Conservation (phyloP, 208 protist species). For the Leishmania gerbilli region DNA sequence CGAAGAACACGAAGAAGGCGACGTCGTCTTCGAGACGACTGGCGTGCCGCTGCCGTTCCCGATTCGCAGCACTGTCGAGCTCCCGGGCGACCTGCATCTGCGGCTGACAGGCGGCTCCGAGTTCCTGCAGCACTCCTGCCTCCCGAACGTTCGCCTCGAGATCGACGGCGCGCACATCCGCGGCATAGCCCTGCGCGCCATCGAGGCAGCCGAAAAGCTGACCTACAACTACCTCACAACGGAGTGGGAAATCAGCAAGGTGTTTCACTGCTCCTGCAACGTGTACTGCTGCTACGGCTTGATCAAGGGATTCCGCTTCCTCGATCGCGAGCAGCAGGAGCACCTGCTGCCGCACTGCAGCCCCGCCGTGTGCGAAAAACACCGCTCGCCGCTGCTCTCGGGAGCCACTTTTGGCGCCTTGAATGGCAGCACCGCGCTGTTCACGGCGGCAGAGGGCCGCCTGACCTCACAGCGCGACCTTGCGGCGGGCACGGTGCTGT, state of each 20-base stretch:
- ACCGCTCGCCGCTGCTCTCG: slow-evolving; percentile 38
- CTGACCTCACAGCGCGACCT: slow-evolving; percentile 61
- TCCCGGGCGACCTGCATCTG: slow-evolving; percentile 72
- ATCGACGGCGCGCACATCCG: slow-evolving; percentile 64
- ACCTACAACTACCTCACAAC: slow-evolving; percentile 90
- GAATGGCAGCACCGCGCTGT: slow-evolving; percentile 29
- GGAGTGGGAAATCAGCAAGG: slow-evolving; percentile 84
- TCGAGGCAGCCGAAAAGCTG: slow-evolving; percentile 71
- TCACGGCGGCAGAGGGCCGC: slow-evolving; percentile 39
- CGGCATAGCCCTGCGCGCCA: slow-evolving; percentile 73
- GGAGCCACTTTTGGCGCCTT: slow-evolving; percentile 40
- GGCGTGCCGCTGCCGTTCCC: slow-evolving; percentile 79
- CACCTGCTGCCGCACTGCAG: slow-evolving; percentile 68
- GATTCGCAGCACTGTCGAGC: slow-evolving; percentile 75
- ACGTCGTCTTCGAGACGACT: slow-evolving; percentile 66
- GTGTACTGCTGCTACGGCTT: slow-evolving; percentile 80
- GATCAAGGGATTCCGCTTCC: slow-evolving; percentile 82
- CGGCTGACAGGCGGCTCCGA: slow-evolving; percentile 75
- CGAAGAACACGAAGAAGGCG: slow-evolving; percentile 40
- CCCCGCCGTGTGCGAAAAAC: slow-evolving; percentile 74
- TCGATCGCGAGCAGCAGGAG: slow-evolving; percentile 70
- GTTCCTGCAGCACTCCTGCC: slow-evolving; percentile 84
- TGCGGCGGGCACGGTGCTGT: slow-evolving; percentile 63
- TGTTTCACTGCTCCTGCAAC: slow-evolving; percentile 83
- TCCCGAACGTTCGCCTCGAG: slow-evolving; percentile 83